phyloP scores from a whole-genome alignment of 108 stramenopile genomes.

The Skeletonema marinoi region DNA sequence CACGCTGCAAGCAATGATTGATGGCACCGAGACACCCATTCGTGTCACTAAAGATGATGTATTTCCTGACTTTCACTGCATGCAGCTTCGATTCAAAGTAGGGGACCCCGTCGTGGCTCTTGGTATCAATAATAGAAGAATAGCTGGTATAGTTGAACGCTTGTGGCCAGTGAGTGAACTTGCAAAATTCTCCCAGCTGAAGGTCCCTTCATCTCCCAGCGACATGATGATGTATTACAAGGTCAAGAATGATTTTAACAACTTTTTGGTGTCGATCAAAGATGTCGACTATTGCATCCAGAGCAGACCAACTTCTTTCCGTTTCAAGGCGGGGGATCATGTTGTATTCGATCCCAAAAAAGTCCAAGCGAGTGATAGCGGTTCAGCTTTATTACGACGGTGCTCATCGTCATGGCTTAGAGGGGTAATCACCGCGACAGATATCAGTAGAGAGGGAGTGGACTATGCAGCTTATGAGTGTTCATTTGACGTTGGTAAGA shows the following conservation, averaged over 20 bases:
- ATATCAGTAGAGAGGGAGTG: neutral
- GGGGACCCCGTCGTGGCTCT: neutral
- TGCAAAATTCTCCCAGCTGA: neutral
- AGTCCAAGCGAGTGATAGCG: neutral
- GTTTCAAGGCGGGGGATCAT: neutral
- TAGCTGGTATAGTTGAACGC: neutral
- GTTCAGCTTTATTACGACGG: neutral
- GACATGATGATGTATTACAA: neutral
- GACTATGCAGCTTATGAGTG: conserved; percentile 6
- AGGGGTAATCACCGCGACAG: neutral
- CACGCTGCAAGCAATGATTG: neutral
- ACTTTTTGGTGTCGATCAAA: neutral
- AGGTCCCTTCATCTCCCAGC: too few species aligned
- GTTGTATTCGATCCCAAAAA: neutral
- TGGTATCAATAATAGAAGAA: too few species aligned
- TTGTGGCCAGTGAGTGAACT: neutral
- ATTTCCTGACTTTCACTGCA: neutral
- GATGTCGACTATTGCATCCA: neutral
- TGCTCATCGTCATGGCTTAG: neutral
- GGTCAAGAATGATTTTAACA: neutral
- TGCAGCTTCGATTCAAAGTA: neutral
- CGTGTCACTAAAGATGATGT: neutral
- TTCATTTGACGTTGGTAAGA: neutral
- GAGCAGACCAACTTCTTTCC: neutral
- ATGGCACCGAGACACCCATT: neutral